Evolutionary conservation across 768 basidiomycete genomes (phyloP), one percentile per base, ranked within the genome.

Genomic region (Astraeus odoratus): DNA sequence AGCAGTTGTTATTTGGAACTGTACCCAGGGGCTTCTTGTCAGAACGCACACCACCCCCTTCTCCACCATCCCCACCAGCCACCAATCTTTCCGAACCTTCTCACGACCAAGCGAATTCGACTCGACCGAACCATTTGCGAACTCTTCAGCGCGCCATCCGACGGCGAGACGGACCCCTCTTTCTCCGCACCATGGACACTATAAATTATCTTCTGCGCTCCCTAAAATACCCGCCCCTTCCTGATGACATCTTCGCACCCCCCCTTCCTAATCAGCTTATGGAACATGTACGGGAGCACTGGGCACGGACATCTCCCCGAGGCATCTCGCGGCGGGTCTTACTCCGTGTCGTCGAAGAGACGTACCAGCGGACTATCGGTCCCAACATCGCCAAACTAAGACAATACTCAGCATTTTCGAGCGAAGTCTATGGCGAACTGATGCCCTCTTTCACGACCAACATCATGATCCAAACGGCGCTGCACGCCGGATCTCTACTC

Each of bases 331-430:
- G 78, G 38, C 72, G 76, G 26, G 76, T 93, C 2, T 69, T 86
- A 46, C 73, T 81, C 68, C 81, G 84, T 33, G 76, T 95, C 39
- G 73, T 87, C 42, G 91, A 93, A 35, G 92, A 97, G 69, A 87
- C 83, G 29, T 98, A 99, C 57, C 91, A 97, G 57, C 80, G 96
- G 22, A 80, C 81, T 15, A 93, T 97, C 1, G 94, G 94, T 5
- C 96, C 96, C 0, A 80, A 87, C 55, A 79, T 93, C n/a, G 77
- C 79, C 42, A 76, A 74, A 46, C 73, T 98, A 43, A 82, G 76
- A 57, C 78, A 82, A 53, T 94, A 97, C 61, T 77, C 80, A 55
- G 80, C 88, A 24, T 82, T 94, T 70, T 81, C 86, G 43, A 83
- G 83, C 56, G 83, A 83, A 42, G 88, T 86, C 22, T 97, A 92